Conservation (phyloP, 768 basidiomycete species). For the Leccinum ochraceum region DNA sequence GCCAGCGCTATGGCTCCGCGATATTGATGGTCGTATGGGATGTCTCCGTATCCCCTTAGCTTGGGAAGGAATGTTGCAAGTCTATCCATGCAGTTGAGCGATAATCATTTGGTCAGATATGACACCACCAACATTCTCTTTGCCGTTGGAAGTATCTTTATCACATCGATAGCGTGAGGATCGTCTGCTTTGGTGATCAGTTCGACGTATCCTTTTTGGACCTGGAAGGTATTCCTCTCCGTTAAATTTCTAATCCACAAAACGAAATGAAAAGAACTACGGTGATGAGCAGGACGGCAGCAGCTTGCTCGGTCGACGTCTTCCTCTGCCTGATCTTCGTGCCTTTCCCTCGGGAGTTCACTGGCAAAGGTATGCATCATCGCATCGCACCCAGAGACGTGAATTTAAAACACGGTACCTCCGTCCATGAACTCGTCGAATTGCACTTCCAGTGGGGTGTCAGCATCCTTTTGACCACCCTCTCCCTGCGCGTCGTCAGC, state of each 20-base stretch:
- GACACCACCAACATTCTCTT: conserved; percentile 21
- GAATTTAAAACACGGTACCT: conserved; percentile 12
- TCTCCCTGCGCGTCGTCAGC: conserved; percentile 9
- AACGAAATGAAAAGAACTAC: conserved; percentile 7
- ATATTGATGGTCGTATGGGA: conserved; percentile 29
- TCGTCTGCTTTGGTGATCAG: conserved; percentile 17
- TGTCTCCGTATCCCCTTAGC: conserved; percentile 29
- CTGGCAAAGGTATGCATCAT: conserved; percentile 6
- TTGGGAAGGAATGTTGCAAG: conserved; percentile 31
- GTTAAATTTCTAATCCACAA: background rate
- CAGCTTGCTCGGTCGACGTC: conserved; percentile 26
- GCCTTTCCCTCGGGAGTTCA: conserved; percentile 26
- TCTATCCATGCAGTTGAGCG: conserved; percentile 13
- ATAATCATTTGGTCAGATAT: background rate
- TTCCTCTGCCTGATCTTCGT: conserved; percentile 22
- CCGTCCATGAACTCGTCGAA: conserved; percentile 31
- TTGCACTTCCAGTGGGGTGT: conserved; percentile 22
- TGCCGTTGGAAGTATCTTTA: conserved; percentile 27
- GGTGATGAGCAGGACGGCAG: conserved; percentile 25
- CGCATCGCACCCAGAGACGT: background rate
- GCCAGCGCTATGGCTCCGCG: conserved; percentile 30
- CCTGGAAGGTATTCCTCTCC: conserved; percentile 12
- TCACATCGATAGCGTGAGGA: conserved; percentile 20
- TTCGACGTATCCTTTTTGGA: conserved; percentile 29
- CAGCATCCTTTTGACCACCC: background rate